phyloP scores from a whole-genome alignment of 1,284 basidiomycete genomes.

The Boletus smithii region DNA sequence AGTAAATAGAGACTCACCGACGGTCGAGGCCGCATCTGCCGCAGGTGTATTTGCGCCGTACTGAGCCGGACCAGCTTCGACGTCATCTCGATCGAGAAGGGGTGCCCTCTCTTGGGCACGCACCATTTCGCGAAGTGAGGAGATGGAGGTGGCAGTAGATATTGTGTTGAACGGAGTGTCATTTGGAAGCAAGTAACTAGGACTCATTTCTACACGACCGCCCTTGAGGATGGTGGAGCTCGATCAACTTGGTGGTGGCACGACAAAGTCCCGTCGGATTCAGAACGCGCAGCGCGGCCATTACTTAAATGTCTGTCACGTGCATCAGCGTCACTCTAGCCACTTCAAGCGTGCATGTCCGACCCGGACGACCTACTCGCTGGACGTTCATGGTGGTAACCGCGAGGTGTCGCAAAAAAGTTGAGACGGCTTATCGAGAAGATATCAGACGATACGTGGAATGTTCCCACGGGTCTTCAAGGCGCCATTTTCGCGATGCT shows the following conservation, averaged over 20 bases:
- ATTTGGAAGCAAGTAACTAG: background rate
- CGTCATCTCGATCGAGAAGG: conserved; percentile 25
- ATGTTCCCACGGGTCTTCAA: too few species aligned
- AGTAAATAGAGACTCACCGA: conserved; percentile 14
- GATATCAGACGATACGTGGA: too few species aligned
- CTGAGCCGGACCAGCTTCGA: conserved; percentile 25
- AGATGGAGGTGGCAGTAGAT: conserved; percentile 28
- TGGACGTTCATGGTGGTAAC: too few species aligned
- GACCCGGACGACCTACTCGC: too few species aligned
- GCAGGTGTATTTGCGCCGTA: conserved; percentile 21
- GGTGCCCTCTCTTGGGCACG: conserved; percentile 20
- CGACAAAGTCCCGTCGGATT: background rate
- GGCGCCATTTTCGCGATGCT: background rate
- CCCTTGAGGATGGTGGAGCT: too few species aligned
- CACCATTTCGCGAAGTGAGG: conserved; percentile 29
- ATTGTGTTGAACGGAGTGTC: conserved; percentile 22
- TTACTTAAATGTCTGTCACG: background rate
- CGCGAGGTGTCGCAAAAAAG: too few species aligned
- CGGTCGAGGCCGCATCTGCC: conserved; percentile 21
- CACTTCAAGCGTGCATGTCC: too few species aligned
- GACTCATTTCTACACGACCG: conserved; percentile 16
- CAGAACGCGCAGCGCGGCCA: conserved; percentile 1
- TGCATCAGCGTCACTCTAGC: too few species aligned
- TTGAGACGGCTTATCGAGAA: too few species aligned
- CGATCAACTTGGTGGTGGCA: background rate